Conservation (phyloP, 2,329 filamentous ascomycete species). For the Diaporthe helianthi region DNA sequence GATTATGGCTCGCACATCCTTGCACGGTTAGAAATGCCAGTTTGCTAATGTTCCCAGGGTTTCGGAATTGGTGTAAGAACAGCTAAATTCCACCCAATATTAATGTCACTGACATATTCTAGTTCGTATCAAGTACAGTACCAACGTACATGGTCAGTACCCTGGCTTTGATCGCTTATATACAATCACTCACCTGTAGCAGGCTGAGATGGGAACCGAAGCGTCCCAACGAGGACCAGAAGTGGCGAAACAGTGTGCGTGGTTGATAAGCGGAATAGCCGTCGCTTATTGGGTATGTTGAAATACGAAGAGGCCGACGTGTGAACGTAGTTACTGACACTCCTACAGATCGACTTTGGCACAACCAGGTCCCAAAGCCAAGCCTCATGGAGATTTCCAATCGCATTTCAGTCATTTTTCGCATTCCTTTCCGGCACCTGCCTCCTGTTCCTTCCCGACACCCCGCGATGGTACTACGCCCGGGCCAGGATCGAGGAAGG, state of each 20-base stretch:
- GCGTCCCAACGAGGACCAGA: not conserved
- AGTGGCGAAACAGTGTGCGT: constrained; percentile 2
- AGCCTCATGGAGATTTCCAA: not conserved
- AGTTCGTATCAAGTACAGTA: constrained; percentile 2
- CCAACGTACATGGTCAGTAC: not conserved
- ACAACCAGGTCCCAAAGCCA: not conserved
- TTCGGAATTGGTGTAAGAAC: not conserved
- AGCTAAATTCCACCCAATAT: fast-evolving
- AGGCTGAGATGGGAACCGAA: constrained; percentile 8
- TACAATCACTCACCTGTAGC: fast-evolving
- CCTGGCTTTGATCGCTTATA: fast-evolving
- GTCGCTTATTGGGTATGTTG: not conserved
- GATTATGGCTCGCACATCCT: too few relatives aligned
- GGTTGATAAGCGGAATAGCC: not conserved
- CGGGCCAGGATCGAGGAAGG: constrained; percentile 10
- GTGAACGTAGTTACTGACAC: not conserved
- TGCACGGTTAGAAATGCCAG: not conserved
- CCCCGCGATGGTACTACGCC: constrained; percentile 14
- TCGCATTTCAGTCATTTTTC: constrained; percentile 1
- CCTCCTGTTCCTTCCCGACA: not conserved
- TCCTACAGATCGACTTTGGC: not conserved
- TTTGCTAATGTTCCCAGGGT: not conserved
- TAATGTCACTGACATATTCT: not conserved
- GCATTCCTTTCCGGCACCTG: not conserved
- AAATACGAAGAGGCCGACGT: fast-evolving